Conservation (phyloP, 805 yeast species). For the Crinitomyces ghanaensis region DNA sequence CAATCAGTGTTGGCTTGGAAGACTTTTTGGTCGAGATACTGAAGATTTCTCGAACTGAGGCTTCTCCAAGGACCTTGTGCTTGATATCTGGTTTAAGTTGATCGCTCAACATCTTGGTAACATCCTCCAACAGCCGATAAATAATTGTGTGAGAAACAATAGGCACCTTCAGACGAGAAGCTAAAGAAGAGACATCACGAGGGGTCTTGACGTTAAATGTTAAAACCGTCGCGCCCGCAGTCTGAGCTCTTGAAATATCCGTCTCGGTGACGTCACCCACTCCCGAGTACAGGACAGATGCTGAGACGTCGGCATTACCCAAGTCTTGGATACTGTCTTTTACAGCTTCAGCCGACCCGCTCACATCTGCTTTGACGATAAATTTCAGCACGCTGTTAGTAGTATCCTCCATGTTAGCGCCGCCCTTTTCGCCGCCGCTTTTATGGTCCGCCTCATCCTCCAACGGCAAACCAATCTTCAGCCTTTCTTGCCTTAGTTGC, state of each 20-base stretch:
- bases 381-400: too few species aligned
- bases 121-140: conserved; percentile 78
- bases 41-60: conserved; percentile 61
- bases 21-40: conserved; percentile 46
- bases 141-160: conserved; percentile 66
- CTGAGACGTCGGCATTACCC: conserved; percentile 79
- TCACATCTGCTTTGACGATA: conserved; percentile 81
- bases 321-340: conserved; percentile 64
- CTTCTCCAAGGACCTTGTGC: conserved; percentile 52
- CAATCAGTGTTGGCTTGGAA: conserved; percentile 44
- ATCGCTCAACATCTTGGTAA: conserved; percentile 49
- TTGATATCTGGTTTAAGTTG: conserved; percentile 57
- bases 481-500: conserved; percentile 44
- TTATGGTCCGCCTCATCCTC: conserved; percentile 33
- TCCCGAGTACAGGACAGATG: conserved; percentile 56
- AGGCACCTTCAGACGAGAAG: conserved; percentile 44
- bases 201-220: conserved; percentile 69
- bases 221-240: conserved; percentile 61
- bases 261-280: conserved; percentile 68
- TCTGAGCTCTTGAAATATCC: conserved; percentile 55
- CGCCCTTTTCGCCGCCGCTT: conserved; percentile 14
- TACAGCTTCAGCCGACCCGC: conserved; percentile 92
- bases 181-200: conserved; percentile 47
- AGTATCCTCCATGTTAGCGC: too few species aligned
- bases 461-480: conserved; percentile 47